Conservation (phyloP, 2,329 filamentous ascomycete genomes). For the Phaeophleospora eucalypticola region DNA sequence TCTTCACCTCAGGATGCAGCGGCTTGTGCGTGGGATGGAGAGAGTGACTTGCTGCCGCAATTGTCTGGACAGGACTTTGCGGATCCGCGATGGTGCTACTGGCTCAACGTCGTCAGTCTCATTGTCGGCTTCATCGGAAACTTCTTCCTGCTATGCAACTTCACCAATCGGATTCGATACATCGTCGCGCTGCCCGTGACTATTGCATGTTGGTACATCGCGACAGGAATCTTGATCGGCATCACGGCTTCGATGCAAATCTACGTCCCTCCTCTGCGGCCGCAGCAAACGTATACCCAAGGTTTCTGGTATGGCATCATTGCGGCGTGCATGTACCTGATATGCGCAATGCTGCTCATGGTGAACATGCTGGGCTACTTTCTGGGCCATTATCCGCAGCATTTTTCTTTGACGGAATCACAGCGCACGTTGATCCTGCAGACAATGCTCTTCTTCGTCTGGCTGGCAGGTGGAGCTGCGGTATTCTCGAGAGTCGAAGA, state of each 20-base stretch:
- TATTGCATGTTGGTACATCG: slow-evolving; percentile 71
- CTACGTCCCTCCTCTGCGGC: slow-evolving; percentile 49
- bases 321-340: slow-evolving; percentile 72
- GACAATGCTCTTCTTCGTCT: slow-evolving; percentile 79
- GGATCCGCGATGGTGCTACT: slow-evolving; percentile 71
- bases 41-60: slow-evolving; percentile 38
- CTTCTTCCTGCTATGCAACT: slow-evolving; percentile 78
- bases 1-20: slow-evolving; percentile 44
- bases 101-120: slow-evolving; percentile 73
- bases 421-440: slow-evolving; percentile 88
- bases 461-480: slow-evolving; percentile 71
- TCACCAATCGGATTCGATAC: slow-evolving; percentile 75
- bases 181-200: slow-evolving; percentile 77
- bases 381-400: slow-evolving; percentile 68
- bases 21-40: slow-evolving; percentile 24
- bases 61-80: slow-evolving; percentile 53
- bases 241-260: slow-evolving; percentile 63
- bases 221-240: slow-evolving; percentile 60
- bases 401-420: slow-evolving; percentile 72
- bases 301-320: slow-evolving; percentile 85
- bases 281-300: slow-evolving; percentile 63
- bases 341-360: slow-evolving; percentile 71
- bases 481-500: slow-evolving; percentile 67
- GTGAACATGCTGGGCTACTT: slow-evolving; percentile 76
- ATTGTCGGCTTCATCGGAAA: slow-evolving; percentile 74